Base-by-base conservation (phyloP, 352 stramenopile species). In the Pythium sukuiense region DNA sequence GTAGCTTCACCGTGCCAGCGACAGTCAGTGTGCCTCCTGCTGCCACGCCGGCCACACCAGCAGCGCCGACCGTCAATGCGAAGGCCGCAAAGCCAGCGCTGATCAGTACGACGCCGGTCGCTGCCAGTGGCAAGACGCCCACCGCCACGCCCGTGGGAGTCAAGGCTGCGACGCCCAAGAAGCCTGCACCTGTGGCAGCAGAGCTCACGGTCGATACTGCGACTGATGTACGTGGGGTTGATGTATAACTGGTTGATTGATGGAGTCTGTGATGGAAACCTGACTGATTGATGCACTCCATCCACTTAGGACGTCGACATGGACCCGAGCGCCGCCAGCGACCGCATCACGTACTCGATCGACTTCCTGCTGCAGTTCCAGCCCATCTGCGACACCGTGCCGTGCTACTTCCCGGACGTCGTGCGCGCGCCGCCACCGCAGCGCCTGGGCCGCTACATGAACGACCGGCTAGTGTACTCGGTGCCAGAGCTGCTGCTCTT, bases 301-400 rank as follows among this genome's bases (percentile, higher is more conserved):
- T 13, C 6, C 53, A n/a, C 30, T 6, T n/a, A 71, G 70, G 58
- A 74, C 48, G 59, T 68, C 26, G 46, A 52, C 14, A 59, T 65
- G 20, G 61, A 50, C 20, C 27, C 24, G 14, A 46, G 67, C 67
- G 26, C 20, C 69, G 24, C 71, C 0, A 57, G 71, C 30, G 74
- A 81, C 57, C 63, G 76, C 13, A 79, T 82, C 61, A 79, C 79
- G 32, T 92, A 92, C 65, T 83, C 81, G 56, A 87, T 79, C 54
- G 73, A 87, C n/a, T 90, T 79, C 58, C 71, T 92, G 39, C 61
- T 87, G n/a, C 59, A 88, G 79, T 92, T 92, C 49, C 66, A 87
- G 52, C 60, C 71, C 32, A 55, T 92, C 7, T 84, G 79, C 41
- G 81, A 92, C 46, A 59, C 55, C 20, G 60, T 70, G 32, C 63